A percentile compares a stretch with the other conserved stretches of the same genome.
Evolutionary conservation across 148 eudicot species (phyloP).

Genomic region (Beta vulgaris): DNA sequence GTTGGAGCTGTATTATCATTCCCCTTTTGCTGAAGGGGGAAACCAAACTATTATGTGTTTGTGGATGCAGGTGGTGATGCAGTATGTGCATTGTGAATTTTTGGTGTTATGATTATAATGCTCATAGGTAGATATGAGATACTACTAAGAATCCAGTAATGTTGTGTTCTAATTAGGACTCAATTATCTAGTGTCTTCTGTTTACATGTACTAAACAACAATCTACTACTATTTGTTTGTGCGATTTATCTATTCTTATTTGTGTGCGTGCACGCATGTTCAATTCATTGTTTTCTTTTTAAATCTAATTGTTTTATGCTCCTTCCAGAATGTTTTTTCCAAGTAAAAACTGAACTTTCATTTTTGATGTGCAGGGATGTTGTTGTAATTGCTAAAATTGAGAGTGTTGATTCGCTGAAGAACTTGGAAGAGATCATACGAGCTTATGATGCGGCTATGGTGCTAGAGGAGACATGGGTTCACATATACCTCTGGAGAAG

Average conservation of each 20-base stretch:
- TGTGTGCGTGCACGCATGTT: too few relatives aligned
- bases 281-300: not conserved
- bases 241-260: too few relatives aligned
- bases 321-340: not conserved
- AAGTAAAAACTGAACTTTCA: not conserved
- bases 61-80: not conserved
- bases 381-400: constrained; percentile 89
- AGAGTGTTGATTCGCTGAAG: constrained; percentile 86
- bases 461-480: constrained; percentile 97
- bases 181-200: too few relatives aligned
- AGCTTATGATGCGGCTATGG: constrained; percentile 97
- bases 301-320: not conserved
- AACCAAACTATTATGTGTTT: not conserved
- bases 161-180: too few relatives aligned
- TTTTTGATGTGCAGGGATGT: constrained; percentile 51
- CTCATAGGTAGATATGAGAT: too few relatives aligned
- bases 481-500: constrained; percentile 95
- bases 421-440: constrained; percentile 84
- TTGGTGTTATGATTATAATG: too few relatives aligned
- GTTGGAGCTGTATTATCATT: not conserved
- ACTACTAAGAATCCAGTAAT: not conserved
- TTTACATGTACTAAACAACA: not conserved
- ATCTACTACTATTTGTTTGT: not conserved
- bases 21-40: not conserved
- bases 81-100: not conserved